Percentiles rank a stretch among this genome's conserved stretches.
phyloP scores from a whole-genome alignment of 768 basidiomycete species.

The Tricholoma hemisulphureum region DNA sequence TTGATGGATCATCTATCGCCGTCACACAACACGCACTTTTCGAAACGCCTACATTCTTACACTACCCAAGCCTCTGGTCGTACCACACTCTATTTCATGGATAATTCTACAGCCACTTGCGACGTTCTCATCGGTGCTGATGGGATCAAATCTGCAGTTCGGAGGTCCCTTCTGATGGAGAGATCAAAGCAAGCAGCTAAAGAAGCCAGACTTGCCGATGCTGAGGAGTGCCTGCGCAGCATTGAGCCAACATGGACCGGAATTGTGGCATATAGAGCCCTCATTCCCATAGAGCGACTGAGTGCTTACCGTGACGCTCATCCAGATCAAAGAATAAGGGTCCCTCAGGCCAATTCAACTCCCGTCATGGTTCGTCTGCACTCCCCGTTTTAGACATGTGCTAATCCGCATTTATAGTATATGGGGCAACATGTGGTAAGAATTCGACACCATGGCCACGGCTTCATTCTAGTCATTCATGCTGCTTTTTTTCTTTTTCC shows the following conservation, averaged over 20 bases:
- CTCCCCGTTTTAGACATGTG: not conserved
- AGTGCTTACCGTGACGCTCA: constrained; percentile 22
- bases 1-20: constrained; percentile 44
- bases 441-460: not conserved
- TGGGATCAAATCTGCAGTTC: constrained; percentile 36
- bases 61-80: constrained; percentile 22
- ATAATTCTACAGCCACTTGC: constrained; percentile 45
- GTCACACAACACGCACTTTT: constrained; percentile 34
- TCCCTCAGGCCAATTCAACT: constrained; percentile 21
- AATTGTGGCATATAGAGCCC: constrained; percentile 33
- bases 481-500: too few relatives aligned
- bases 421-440: constrained; percentile 32
- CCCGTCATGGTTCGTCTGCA: constrained; percentile 26
- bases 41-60: constrained; percentile 45
- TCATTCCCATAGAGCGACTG: constrained; percentile 26
- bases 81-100: constrained; percentile 39
- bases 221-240: constrained; percentile 13
- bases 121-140: constrained; percentile 48
- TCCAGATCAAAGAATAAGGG: constrained; percentile 22
- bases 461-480: too few relatives aligned
- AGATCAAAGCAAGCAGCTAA: constrained; percentile 12
- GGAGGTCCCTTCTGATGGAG: constrained; percentile 23
- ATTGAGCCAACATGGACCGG: constrained; percentile 41
- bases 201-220: constrained; percentile 9
- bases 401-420: constrained; percentile 18